phyloP scores from a whole-genome alignment of 139 green algal genomes.

The Tetradesmus lagerheimii region DNA sequence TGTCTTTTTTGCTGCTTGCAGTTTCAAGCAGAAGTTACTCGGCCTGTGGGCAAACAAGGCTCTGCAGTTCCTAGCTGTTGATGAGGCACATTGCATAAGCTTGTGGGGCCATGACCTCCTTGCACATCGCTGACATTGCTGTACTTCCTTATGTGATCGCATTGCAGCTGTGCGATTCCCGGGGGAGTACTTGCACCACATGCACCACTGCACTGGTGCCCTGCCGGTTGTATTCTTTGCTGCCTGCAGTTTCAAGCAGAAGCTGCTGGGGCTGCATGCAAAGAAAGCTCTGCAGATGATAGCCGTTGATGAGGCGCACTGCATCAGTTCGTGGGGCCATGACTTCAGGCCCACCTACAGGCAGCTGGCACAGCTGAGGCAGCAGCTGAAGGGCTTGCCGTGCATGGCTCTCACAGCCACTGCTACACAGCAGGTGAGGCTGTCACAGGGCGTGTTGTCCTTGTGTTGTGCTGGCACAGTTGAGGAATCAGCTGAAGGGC shows the following conservation, averaged over 20 bases:
- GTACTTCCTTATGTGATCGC: no score
- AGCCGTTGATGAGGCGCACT: conserved; percentile 74
- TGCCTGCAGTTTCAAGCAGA: background rate
- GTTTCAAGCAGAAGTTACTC: background rate
- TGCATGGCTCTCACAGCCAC: conserved; percentile 77
- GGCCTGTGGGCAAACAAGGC: background rate
- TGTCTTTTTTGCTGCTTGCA: background rate
- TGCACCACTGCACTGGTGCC: background rate
- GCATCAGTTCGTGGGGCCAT: conserved; percentile 69
- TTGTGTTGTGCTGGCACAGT: no score
- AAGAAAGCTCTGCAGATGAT: conserved; percentile 54
- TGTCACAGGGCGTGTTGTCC: no score
- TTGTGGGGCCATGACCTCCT: conserved; percentile 24
- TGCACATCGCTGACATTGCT: no score
- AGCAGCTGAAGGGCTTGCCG: conserved; percentile 58
- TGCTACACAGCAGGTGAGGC: conserved; percentile 57
- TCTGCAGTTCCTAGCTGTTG: conserved; percentile 64
- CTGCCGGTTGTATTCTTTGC: background rate
- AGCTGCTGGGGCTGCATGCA: background rate
- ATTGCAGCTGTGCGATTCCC: no score
- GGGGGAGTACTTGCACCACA: no score
- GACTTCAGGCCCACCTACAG: conserved; percentile 76
- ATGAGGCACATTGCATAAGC: conserved; percentile 78
- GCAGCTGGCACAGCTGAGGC: conserved; percentile 52
- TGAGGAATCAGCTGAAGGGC: conserved; percentile 35